phyloP scores from a whole-genome alignment of 106 monocot genomes.

The Triglochin maritima region DNA sequence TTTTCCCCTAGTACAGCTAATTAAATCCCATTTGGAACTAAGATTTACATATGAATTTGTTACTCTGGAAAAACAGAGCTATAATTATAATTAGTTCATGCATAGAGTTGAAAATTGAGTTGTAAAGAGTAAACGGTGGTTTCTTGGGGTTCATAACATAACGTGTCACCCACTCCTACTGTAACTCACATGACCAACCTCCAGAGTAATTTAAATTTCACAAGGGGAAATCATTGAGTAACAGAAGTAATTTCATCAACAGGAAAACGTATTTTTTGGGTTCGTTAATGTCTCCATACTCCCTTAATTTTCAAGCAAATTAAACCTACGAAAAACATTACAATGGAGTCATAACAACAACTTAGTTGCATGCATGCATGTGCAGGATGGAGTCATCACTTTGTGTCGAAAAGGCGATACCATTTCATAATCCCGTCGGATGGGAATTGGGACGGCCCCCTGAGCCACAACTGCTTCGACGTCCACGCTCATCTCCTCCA shows the following conservation, averaged over 20 bases:
- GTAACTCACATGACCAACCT: too few species aligned
- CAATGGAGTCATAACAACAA: not conserved
- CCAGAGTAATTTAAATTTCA: too few species aligned
- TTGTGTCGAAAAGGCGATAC: conserved; percentile 73
- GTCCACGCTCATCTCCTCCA: conserved; percentile 63
- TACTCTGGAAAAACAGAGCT: too few species aligned
- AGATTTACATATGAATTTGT: too few species aligned
- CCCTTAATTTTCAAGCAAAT: not conserved
- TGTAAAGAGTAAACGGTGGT: too few species aligned
- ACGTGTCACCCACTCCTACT: too few species aligned
- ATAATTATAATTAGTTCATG: too few species aligned
- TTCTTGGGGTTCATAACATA: too few species aligned
- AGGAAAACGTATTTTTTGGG: not conserved
- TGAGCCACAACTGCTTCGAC: conserved; percentile 26
- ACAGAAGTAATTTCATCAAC: not conserved
- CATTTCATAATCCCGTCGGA: conserved; percentile 75
- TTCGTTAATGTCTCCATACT: not conserved
- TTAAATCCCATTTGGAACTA: too few species aligned
- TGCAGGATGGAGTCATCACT: conserved; percentile 88
- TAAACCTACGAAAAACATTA: not conserved
- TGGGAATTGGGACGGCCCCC: conserved; percentile 57
- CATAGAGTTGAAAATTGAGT: too few species aligned
- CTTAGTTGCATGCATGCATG: not conserved
- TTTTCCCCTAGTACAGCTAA: too few species aligned
- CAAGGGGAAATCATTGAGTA: not conserved